Base-by-base conservation (phyloP, 768 basidiomycete species). In the Coprinopsis cinerea region DNA sequence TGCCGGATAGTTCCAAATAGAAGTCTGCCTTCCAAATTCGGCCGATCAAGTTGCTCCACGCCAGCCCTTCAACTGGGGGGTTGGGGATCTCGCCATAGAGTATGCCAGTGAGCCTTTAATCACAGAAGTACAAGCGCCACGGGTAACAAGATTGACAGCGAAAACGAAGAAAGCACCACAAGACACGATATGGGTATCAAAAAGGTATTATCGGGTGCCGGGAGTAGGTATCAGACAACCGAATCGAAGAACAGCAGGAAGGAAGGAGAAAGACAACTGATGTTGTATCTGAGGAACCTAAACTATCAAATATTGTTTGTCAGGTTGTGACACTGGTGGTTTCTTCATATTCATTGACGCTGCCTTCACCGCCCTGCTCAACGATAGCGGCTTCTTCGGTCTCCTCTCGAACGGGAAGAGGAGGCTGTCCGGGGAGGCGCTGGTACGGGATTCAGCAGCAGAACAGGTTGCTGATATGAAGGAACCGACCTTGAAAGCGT, bases 401-500 rank as follows among this genome's bases (percentile, higher is more conserved):
- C 6, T 55, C 52, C 1, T 51, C 57, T 18, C 63, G 67, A 17
- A 70, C 60, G 15, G 73, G 71, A 18, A 84, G 61, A 17, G 78
- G 71, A 18, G 79, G 72, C 58, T 86, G 83, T 20, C 68, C 72
- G 11, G 74, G 68, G 18, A 86, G 57, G 28, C 83, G 76, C 83
- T 83, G 50, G 44, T 36, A 25, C 7, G 15, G 3, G 34, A 15
- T 22, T 48, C 5, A 55, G 2, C 26, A 2, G 30, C 30, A 22
- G 20, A 28, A 34, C 3, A n/a, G 11, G 20, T 25, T n/a, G 27
- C 17, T 2, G 15, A 26, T 17, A 47, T 20, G 51, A 14, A 14
- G 22, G 10, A 7, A 1, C 74, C 51, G 46, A 90, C 89, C 68
- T 86, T 82, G 63, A 96, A 88, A 0, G 83, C 81, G 59, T 78